phyloP scores from a whole-genome alignment of 768 basidiomycete genomes.

The Boletus rubescentipes region DNA sequence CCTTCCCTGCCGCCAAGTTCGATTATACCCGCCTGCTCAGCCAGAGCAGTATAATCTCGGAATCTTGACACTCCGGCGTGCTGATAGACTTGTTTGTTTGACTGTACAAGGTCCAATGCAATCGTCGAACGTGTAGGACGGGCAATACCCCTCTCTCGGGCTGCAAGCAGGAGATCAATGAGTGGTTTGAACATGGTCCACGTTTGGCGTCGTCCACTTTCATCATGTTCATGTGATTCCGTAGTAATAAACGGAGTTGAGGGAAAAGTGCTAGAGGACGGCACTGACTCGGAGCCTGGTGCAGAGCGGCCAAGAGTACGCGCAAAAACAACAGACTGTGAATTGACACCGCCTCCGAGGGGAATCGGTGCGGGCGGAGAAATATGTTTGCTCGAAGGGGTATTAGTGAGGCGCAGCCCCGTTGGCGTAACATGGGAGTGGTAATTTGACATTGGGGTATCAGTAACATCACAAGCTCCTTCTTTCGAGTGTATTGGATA shows the following conservation, averaged over 20 bases:
- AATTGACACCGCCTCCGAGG: slow-evolving; percentile 2
- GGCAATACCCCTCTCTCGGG: slow-evolving; percentile 28
- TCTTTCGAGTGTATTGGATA: background rate
- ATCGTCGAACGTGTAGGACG: slow-evolving; percentile 41
- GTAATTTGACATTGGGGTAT: slow-evolving; percentile 3
- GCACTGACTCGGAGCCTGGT: background rate
- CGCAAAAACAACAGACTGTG: slow-evolving; percentile 1
- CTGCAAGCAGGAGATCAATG: slow-evolving; percentile 21
- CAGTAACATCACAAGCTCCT: background rate
- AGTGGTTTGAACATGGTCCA: slow-evolving; percentile 33
- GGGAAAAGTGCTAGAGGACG: slow-evolving; percentile 1
- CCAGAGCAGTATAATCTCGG: slow-evolving; percentile 27
- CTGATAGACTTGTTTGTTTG: slow-evolving; percentile 27
- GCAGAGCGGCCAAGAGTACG: background rate
- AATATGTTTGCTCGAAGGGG: slow-evolving; percentile 1
- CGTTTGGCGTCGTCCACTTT: slow-evolving; percentile 7
- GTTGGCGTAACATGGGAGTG: background rate
- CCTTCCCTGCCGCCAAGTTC: slow-evolving; percentile 18
- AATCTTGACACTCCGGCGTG: slow-evolving; percentile 29
- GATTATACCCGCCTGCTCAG: slow-evolving; percentile 27
- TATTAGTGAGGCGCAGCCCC: background rate
- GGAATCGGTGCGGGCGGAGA: background rate
- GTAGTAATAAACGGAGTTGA: slow-evolving; percentile 5
- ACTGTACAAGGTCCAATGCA: slow-evolving; percentile 32
- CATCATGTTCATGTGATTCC: slow-evolving; percentile 1